Base-by-base conservation (phyloP, 2,329 filamentous ascomycete species). In the Sarocladiaceae sp. region DNA sequence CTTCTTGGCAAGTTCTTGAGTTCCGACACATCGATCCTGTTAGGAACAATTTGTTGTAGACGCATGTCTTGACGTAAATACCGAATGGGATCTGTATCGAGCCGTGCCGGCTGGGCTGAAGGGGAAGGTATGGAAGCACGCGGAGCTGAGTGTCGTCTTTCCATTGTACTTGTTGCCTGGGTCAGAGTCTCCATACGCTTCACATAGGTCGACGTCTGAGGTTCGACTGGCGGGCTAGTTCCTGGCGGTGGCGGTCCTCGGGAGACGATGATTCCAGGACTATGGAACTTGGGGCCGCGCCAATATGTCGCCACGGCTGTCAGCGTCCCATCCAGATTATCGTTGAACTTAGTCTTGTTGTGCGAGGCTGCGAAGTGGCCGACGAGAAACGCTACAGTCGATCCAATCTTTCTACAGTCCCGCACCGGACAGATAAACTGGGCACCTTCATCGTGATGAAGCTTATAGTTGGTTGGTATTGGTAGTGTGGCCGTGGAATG, bases 241-340 rank as follows among this genome's bases (percentile, higher is more conserved):
- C 50, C 34, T 19, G 44, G 1, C 50, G 51, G 6, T 5, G 39
- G 21, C 6, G 51, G 50, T 13, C 50, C 50, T 13, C 48, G 51
- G 1, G 60, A 59, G 3, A 60, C 48, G 12, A 63, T 47, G 3
- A 58, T 50, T 2, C 49, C 47, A 6, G 46, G 47, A 19, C 34
- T 26, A 12, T 15, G 24, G n/a, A 35, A 23, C 4, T 31, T 32
- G 3, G 5, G 19, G 12, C 18, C 31, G 33, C 34, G 47, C 11
- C 31, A 27, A 12, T 50, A 55, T 11, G n/a, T 6, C 15, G 47
- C 45, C 3, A 60, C 32, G 3, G 51, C 24, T 2, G 57, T 54
- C n/a, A 64, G 43, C 1, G 59, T 63, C 1, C 61, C 61, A n/a
- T 63, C 59, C 10, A 49, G 43, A 34, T 63, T 63, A 44, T 64